These are phyloP conservation scores for Umbelopsis ramanniana DNA, from an alignment of 192 early-diverging fungal species.

Conservation along the genomic window DNA sequence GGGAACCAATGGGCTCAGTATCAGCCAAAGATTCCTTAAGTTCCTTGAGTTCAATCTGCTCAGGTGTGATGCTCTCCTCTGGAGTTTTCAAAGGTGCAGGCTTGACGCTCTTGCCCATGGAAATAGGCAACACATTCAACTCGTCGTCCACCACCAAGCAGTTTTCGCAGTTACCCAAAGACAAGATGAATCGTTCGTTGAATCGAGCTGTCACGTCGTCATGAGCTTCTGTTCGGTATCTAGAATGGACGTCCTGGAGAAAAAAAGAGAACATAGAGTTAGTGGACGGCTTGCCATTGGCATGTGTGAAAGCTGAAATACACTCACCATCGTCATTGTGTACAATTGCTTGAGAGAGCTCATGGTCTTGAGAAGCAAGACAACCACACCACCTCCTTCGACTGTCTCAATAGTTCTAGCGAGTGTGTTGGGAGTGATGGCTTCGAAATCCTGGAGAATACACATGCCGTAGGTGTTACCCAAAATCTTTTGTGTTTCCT, in stretches of 20 bases:
- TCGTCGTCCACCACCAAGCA: slow-evolving; percentile 98
- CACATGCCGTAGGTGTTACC: slow-evolving; percentile 99
- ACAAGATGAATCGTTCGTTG: slow-evolving; percentile 97
- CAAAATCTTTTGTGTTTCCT: slow-evolving; percentile 97
- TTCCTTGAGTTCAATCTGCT: slow-evolving; percentile 71
- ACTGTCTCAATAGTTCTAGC: slow-evolving; percentile 98
- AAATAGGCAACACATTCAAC: slow-evolving; percentile 95
- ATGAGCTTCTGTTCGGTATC: slow-evolving; percentile 94
- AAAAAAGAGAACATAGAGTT: not conserved
- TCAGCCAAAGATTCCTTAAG: slow-evolving; percentile 90
- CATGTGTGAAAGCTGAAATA: too few relatives aligned
- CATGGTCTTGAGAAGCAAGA: slow-evolving; percentile 95
- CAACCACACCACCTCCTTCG: slow-evolving; percentile 95
- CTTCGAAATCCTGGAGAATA: slow-evolving; percentile 97
- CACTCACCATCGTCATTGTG: slow-evolving; percentile 91
- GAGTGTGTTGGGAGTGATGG: slow-evolving; percentile 94
- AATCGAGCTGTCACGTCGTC: slow-evolving; percentile 94
- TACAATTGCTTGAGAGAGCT: slow-evolving; percentile 95
- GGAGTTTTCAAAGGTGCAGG: slow-evolving; percentile 68
- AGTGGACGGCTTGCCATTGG: not conserved
- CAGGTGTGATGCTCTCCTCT: slow-evolving; percentile 50
- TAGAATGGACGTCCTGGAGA: slow-evolving; percentile 87
- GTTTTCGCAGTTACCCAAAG: slow-evolving; percentile 82
- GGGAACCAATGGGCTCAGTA: slow-evolving; percentile 87
- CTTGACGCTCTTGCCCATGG: slow-evolving; percentile 92